Conservation (phyloP, 441 rosid species). For the Populus tomentosa region DNA sequence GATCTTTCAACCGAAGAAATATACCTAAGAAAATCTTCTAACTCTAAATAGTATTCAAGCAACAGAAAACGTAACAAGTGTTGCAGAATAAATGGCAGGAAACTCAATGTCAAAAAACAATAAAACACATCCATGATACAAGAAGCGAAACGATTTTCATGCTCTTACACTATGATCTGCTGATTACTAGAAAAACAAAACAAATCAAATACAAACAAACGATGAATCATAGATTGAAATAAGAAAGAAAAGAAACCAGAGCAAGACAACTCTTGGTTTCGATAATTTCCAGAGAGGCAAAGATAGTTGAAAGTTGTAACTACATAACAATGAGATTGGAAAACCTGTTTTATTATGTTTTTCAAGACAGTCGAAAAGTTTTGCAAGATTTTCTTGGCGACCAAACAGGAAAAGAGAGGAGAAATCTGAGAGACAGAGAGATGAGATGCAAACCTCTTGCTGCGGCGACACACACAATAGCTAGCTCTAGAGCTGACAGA, state of each 20-base stretch:
- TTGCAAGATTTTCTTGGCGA: neutral
- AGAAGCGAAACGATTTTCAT: neutral
- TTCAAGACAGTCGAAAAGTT: too few species aligned
- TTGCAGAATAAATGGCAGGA: neutral
- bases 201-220: too few species aligned
- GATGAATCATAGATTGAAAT: too few species aligned
- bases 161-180: neutral
- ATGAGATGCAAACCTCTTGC: neutral
- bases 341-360: neutral
- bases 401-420: neutral
- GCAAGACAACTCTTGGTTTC: neutral
- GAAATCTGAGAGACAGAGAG: neutral
- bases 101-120: neutral
- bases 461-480: constrained; percentile 16
- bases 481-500: neutral
- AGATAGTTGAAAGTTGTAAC: neutral
- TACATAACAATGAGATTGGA: neutral
- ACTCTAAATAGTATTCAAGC: neutral
- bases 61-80: neutral
- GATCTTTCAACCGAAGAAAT: neutral
- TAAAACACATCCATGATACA: neutral
- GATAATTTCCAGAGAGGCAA: neutral
- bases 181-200: neutral
- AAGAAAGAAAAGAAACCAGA: neutral
- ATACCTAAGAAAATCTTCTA: neutral